Percentiles rank a stretch among this genome's conserved stretches.
Evolutionary conservation across 129 eudicot species (phyloP).

Genomic region (Deinandra increscens): DNA sequence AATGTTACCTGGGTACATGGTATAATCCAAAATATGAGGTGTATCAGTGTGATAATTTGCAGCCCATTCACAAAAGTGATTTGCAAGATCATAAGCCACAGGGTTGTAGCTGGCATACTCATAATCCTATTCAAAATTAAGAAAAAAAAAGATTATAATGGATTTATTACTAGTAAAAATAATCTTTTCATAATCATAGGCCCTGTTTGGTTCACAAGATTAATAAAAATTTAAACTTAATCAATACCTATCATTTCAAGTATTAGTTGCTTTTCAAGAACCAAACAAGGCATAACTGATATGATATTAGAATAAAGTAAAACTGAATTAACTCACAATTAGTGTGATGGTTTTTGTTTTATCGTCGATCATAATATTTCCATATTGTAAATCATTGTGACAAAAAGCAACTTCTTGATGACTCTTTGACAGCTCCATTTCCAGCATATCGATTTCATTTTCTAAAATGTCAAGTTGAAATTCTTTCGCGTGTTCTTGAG

Average conservation of each 20-base stretch:
- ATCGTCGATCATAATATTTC: constrained; percentile 83
- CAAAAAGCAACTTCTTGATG: constrained; percentile 67
- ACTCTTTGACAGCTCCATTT: constrained; percentile 40
- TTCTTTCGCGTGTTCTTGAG: constrained; percentile 46
- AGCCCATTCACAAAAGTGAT: constrained; percentile 89
- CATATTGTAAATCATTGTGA: constrained; percentile 94
- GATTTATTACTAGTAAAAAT: neutral
- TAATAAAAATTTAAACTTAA: constrained; percentile 3
- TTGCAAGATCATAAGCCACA: constrained; percentile 76
- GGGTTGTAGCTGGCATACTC: constrained; percentile 94
- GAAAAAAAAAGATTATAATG: neutral
- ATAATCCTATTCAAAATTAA: constrained; percentile 55
- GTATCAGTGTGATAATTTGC: constrained; percentile 81
- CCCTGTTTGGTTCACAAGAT: constrained; percentile 8
- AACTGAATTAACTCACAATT: constrained; percentile 49
- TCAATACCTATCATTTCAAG: neutral
- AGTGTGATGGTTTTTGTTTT: constrained; percentile 52
- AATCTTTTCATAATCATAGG: neutral
- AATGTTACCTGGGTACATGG: constrained; percentile 60
- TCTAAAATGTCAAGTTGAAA: constrained; percentile 56
- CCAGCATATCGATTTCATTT: constrained; percentile 50
- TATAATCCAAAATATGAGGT: constrained; percentile 75
- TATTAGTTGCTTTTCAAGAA: constrained; percentile 4
- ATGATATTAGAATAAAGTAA: neutral
- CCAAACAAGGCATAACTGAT: constrained; percentile 12